Conservation (phyloP, 805 yeast species). For the Wickerhamomyces queroliae region DNA sequence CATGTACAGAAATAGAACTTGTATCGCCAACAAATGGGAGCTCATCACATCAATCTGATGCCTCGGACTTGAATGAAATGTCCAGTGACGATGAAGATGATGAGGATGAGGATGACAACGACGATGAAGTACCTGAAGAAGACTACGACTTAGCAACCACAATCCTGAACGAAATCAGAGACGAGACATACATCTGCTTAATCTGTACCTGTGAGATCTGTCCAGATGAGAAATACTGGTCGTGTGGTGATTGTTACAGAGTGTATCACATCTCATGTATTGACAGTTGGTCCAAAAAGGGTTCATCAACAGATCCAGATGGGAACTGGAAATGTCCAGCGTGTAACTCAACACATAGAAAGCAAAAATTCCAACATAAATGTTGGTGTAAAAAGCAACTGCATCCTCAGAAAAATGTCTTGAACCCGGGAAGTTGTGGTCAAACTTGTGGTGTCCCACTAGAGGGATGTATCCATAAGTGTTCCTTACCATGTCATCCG, state of each 20-base stretch:
- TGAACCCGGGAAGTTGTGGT: constrained; percentile 85
- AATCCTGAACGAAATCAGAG: constrained; percentile 51
- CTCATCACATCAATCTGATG: too few relatives aligned
- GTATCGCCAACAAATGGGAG: too few relatives aligned
- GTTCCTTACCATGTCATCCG: constrained; percentile 77
- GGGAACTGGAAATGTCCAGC: constrained; percentile 84
- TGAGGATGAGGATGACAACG: constrained; percentile 14
- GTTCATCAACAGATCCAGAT: constrained; percentile 55
- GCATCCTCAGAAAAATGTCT: constrained; percentile 53
- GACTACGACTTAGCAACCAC: constrained; percentile 24
- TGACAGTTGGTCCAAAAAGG: constrained; percentile 78
- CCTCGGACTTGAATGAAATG: constrained; percentile 1
- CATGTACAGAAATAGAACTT: not conserved
- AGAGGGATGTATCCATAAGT: constrained; percentile 61
- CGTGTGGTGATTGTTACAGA: constrained; percentile 71
- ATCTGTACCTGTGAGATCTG: constrained; percentile 85
- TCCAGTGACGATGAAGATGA: constrained; percentile 4
- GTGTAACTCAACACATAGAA: constrained; percentile 47
- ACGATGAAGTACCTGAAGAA: constrained; percentile 10
- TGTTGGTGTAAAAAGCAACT: constrained; percentile 89
- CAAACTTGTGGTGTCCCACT: constrained; percentile 64
- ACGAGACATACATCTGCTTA: constrained; percentile 75
- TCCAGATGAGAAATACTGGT: constrained; percentile 63
- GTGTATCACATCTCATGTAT: constrained; percentile 86
- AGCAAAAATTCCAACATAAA: constrained; percentile 50